A percentile compares a stretch with the other conserved stretches of the same genome.
phyloP scores from a whole-genome alignment of 116 monocot genomes.

The Iris pallida region DNA sequence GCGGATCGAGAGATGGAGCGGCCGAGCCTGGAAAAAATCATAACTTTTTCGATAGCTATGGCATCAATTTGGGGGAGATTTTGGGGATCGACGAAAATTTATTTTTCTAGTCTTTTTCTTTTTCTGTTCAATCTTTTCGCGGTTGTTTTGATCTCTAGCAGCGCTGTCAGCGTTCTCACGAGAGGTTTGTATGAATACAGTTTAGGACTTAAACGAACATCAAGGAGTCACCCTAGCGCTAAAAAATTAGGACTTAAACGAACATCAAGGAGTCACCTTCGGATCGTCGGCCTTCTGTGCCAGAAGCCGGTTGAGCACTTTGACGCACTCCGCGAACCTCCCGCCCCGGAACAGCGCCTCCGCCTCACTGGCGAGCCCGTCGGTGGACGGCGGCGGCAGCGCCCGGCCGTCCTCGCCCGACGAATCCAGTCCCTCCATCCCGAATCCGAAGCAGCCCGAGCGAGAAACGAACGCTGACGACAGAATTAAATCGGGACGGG shows the following conservation, averaged over 20 bases:
- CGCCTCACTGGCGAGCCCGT: conserved; percentile 45
- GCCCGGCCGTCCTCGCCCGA: conserved; percentile 18
- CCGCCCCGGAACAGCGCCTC: conserved; percentile 37
- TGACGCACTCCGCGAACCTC: conserved; percentile 39
- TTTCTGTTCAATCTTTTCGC: too few relatives aligned
- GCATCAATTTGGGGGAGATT: too few relatives aligned
- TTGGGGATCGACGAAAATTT: too few relatives aligned
- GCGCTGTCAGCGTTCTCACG: too few relatives aligned
- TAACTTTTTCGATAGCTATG: background rate
- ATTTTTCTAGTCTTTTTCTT: too few relatives aligned
- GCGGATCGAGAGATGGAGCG: conserved; percentile 43
- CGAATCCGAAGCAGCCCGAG: background rate
- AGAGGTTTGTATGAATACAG: background rate
- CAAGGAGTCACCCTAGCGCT: background rate
- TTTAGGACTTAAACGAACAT: background rate
- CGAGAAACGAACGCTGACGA: background rate
- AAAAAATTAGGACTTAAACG: background rate
- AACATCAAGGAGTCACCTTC: conserved; percentile 22
- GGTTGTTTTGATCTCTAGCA: too few relatives aligned
- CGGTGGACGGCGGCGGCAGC: conserved; percentile 13
- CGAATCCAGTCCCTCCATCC: conserved; percentile 37
- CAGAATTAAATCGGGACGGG: background rate
- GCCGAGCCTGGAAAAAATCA: conserved; percentile 45
- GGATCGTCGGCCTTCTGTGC: conserved; percentile 38
- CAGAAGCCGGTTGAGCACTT: conserved; percentile 39